Evolutionary conservation across 257 asterid species (phyloP).

Genomic region (Datura wrightii): DNA sequence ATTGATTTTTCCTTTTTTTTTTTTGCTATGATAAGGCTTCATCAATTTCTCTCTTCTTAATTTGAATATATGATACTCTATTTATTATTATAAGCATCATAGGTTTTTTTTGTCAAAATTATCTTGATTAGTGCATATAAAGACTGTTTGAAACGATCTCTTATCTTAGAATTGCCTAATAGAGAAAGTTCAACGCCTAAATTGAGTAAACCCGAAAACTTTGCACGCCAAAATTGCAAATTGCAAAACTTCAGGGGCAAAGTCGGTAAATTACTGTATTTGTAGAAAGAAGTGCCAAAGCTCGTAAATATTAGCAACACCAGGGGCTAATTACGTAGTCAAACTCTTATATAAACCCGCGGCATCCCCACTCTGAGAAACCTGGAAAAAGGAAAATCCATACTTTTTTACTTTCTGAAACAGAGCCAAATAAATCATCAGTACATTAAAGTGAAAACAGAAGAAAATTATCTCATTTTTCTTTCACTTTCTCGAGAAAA

Average conservation of each 20-base stretch:
- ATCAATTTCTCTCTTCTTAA: background rate
- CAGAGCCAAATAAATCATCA: background rate
- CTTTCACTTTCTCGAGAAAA: conserved; percentile 12
- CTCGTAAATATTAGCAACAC: conserved; percentile 46
- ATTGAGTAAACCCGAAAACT: background rate
- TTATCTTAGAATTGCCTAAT: background rate
- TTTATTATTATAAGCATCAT: background rate
- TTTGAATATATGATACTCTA: too few relatives aligned
- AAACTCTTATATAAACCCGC: conserved; percentile 45
- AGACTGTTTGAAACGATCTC: background rate
- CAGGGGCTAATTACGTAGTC: conserved; percentile 2
- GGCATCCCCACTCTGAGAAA: background rate
- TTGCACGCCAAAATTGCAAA: background rate
- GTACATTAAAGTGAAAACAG: background rate
- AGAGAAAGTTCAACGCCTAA: background rate
- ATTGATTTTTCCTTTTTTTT: background rate
- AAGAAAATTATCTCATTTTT: background rate
- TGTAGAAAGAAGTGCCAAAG: background rate
- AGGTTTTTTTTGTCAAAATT: background rate
- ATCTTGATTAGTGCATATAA: background rate
- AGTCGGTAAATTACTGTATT: background rate
- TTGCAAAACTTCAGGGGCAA: background rate
- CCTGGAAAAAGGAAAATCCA: conserved; percentile 11
- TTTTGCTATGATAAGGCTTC: background rate
- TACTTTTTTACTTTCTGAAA: background rate